Conservation (phyloP, 2,329 filamentous ascomycete species). For the Coleophoma eucalyptorum region DNA sequence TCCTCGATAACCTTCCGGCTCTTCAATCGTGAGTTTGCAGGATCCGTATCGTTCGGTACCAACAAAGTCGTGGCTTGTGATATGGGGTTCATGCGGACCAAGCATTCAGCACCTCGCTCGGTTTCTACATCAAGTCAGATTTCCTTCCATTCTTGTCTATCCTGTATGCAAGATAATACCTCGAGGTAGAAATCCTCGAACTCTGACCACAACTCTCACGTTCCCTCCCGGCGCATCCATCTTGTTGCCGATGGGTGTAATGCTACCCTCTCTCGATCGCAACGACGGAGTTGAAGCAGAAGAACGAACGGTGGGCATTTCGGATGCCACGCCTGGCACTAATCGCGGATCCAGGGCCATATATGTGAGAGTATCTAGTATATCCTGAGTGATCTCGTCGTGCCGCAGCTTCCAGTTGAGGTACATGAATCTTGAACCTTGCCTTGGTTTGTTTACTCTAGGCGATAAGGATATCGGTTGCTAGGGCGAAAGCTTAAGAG, state of each 20-base stretch:
- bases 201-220: slow-evolving; percentile 77
- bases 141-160: no score
- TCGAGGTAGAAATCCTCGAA: slow-evolving; percentile 74
- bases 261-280: slow-evolving; percentile 66
- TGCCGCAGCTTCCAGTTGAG: slow-evolving; percentile 20
- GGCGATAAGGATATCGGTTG: slow-evolving; percentile 7
- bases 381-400: slow-evolving; percentile 16
- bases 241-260: slow-evolving; percentile 47
- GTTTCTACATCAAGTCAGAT: slow-evolving; percentile 54
- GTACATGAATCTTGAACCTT: slow-evolving; percentile 19
- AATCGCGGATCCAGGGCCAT: slow-evolving; percentile 38
- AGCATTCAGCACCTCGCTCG: slow-evolving; percentile 74
- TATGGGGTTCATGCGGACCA: slow-evolving; percentile 86
- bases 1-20: slow-evolving; percentile 77
- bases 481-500: neutral
- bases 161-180: slow-evolving; percentile 42
- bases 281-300: slow-evolving; percentile 77
- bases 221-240: slow-evolving; percentile 64
- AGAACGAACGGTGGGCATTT: slow-evolving; percentile 45
- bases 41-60: slow-evolving; percentile 57
- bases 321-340: slow-evolving; percentile 38
- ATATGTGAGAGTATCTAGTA: slow-evolving; percentile 29
- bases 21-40: slow-evolving; percentile 53
- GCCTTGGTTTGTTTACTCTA: neutral
- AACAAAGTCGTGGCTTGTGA: slow-evolving; percentile 82